Percentiles rank a stretch among this genome's conserved stretches.
These are phyloP conservation scores for Verticillium klebahnii DNA, from an alignment of 2,329 filamentous ascomycete genomes.

Conservation along the genomic window DNA sequence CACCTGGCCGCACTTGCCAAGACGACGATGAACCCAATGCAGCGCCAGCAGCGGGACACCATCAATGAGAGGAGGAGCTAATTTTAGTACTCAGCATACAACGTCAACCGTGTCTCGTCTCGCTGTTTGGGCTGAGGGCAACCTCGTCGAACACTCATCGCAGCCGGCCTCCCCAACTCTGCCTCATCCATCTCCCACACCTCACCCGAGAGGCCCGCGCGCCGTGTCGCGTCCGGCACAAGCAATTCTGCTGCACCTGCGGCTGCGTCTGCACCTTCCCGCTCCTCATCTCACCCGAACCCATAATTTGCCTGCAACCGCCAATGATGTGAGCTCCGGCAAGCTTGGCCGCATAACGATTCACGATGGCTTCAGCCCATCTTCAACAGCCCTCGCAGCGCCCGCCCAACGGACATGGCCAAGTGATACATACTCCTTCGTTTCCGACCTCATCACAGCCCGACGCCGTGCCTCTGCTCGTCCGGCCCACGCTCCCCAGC, in stretches of 20 bases:
- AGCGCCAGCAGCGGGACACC: neutral
- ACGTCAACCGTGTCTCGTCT: neutral
- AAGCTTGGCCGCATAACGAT: neutral
- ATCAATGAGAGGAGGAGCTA: neutral
- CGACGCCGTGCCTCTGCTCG: neutral
- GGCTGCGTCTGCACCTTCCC: neutral
- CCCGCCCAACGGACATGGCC: neutral
- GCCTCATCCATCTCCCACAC: neutral
- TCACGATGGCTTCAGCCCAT: neutral
- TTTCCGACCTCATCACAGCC: neutral
- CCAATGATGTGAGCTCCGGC: neutral
- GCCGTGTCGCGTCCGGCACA: neutral
- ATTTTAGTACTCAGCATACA: neutral
- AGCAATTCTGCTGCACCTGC: neutral
- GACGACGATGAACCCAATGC: neutral
- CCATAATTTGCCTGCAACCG: neutral
- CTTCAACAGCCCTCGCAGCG: neutral
- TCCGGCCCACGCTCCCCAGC: constrained; percentile 49
- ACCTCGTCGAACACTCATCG: neutral
- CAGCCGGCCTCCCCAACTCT: neutral
- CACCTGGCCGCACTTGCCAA: neutral
- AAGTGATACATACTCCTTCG: neutral
- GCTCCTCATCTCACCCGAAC: neutral
- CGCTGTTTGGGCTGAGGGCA: neutral
- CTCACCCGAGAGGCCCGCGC: neutral